These are phyloP conservation scores for Phytophthora citrophthora DNA, from an alignment of 352 stramenopile genomes.

Conservation along the genomic window DNA sequence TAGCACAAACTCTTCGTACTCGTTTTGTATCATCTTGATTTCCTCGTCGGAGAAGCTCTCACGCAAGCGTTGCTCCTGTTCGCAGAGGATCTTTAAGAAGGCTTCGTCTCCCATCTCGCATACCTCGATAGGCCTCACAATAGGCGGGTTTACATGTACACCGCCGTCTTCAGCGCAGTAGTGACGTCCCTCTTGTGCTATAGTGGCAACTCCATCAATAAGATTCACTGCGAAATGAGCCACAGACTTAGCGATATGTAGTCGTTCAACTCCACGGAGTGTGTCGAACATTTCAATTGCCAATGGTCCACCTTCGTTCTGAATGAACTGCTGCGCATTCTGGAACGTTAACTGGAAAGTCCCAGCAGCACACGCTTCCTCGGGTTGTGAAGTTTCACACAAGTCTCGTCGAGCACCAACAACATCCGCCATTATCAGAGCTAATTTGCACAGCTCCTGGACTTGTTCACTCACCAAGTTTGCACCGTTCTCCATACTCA, in stretches of 20 bases:
- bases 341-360: slow-evolving; percentile 61
- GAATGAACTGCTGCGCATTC: slow-evolving; percentile 68
- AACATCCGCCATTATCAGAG: slow-evolving; percentile 59
- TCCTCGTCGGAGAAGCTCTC: slow-evolving; percentile 55
- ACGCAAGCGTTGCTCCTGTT: slow-evolving; percentile 48
- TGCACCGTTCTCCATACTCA: slow-evolving; percentile 42
- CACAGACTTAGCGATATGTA: slow-evolving; percentile 56
- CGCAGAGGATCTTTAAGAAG: slow-evolving; percentile 46
- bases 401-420: slow-evolving; percentile 53
- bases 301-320: slow-evolving; percentile 59
- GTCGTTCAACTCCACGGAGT: slow-evolving; percentile 49
- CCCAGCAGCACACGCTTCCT: slow-evolving; percentile 44
- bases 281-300: slow-evolving; percentile 66
- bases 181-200: slow-evolving; percentile 56
- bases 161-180: slow-evolving; percentile 48
- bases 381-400: slow-evolving; percentile 37
- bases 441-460: slow-evolving; percentile 58
- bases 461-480: slow-evolving; percentile 52
- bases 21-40: slow-evolving; percentile 47
- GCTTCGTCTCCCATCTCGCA: slow-evolving; percentile 62
- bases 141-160: slow-evolving; percentile 50
- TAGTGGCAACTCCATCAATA: slow-evolving; percentile 43
- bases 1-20: slow-evolving; percentile 57
- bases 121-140: slow-evolving; percentile 55
- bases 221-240: slow-evolving; percentile 56